These are phyloP conservation scores for Trypanosoma cruzi DNA, from an alignment of 208 protist genomes.

Conservation along the genomic window DNA sequence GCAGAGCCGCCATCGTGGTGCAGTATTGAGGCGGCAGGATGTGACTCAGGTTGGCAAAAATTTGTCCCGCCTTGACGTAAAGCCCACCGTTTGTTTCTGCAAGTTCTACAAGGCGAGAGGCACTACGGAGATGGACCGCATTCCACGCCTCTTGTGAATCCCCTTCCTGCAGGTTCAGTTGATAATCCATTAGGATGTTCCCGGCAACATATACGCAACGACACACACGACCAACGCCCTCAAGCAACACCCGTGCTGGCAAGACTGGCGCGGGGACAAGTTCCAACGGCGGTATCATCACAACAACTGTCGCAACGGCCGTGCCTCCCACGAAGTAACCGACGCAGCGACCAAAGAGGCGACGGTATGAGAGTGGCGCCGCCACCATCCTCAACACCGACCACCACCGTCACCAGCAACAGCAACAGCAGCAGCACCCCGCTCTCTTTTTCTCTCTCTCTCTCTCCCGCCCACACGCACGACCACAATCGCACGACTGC, in stretches of 20 bases:
- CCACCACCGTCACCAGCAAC: no score
- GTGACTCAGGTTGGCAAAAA: conserved; percentile 94
- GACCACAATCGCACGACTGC: background rate
- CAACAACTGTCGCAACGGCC: conserved; percentile 28
- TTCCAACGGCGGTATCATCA: conserved; percentile 74
- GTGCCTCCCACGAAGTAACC: conserved; percentile 26
- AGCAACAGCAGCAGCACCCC: no score
- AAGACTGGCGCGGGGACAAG: conserved; percentile 59
- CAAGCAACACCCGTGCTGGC: conserved; percentile 70
- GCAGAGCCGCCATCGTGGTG: conserved; percentile 73
- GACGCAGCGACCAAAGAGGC: conserved; percentile 28
- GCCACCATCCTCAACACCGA: conserved; percentile 10
- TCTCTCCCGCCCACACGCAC: background rate
- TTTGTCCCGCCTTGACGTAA: conserved; percentile 96
- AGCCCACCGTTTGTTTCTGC: conserved; percentile 91
- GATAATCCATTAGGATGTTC: conserved; percentile 76
- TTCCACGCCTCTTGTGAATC: conserved; percentile 69
- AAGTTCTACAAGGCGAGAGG: conserved; percentile 69
- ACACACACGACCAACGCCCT: conserved; percentile 75
- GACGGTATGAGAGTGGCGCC: conserved; percentile 20
- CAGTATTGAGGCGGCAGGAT: conserved; percentile 92
- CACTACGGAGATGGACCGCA: conserved; percentile 72
- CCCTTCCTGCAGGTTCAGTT: conserved; percentile 44
- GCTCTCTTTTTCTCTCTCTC: no score
- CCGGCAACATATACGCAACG: conserved; percentile 74